These are phyloP conservation scores for Tulasnella sp. DNA, from an alignment of 768 basidiomycete species.

Conservation along the genomic window DNA sequence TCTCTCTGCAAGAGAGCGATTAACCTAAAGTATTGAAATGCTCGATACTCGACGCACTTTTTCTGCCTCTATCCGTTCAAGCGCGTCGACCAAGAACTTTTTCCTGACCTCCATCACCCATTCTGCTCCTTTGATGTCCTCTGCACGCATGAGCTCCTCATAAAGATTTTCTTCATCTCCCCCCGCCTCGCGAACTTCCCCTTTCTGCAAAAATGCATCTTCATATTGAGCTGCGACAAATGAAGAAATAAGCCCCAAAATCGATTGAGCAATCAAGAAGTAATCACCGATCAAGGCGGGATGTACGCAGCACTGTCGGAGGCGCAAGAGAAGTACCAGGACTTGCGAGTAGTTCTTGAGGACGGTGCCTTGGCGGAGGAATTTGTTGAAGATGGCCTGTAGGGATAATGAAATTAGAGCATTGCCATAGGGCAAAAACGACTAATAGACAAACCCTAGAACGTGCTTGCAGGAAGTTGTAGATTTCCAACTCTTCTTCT, in stretches of 20 bases:
- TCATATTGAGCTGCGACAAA: slow-evolving; percentile 27
- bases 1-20: not conserved
- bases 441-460: slow-evolving; percentile 25
- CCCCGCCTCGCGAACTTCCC: slow-evolving; percentile 17
- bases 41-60: slow-evolving; percentile 40
- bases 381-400: slow-evolving; percentile 64
- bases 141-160: slow-evolving; percentile 21
- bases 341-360: slow-evolving; percentile 56
- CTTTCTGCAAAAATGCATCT: slow-evolving; percentile 19
- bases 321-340: slow-evolving; percentile 64
- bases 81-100: slow-evolving; percentile 45
- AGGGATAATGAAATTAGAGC: slow-evolving; percentile 32
- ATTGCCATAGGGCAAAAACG: slow-evolving; percentile 28
- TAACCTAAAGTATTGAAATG: not conserved
- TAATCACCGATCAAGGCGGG: slow-evolving; percentile 56
- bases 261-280: no score
- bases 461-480: slow-evolving; percentile 44
- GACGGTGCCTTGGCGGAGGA: slow-evolving; percentile 59
- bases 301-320: slow-evolving; percentile 67
- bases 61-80: slow-evolving; percentile 52
- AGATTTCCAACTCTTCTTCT: slow-evolving; percentile 61
- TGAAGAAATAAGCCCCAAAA: slow-evolving; percentile 39
- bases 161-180: not conserved
- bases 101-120: slow-evolving; percentile 34
- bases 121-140: not conserved